Evolutionary conservation across 495 filamentous ascomycete genomes (phyloP), one percentile per base, ranked within the genome.

Genomic region (Aspergillus cristatus): DNA sequence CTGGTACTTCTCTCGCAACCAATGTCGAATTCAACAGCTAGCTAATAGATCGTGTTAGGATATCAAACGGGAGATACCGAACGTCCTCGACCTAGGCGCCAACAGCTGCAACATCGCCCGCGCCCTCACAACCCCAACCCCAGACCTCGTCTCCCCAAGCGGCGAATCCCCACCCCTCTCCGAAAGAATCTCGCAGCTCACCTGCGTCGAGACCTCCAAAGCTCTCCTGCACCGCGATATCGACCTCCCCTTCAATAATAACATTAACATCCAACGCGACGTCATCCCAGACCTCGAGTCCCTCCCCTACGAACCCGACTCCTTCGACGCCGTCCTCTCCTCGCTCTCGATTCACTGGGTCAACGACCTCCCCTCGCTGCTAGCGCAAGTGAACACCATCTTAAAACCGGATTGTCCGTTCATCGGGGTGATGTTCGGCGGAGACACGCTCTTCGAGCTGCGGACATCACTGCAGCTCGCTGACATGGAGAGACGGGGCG

Each of bases 331-430:
- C 24, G 84, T 95, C 2, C 66, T 99, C 18, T 86, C 80, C 49
- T 89, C 82, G 30, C 66, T 94, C 42, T 86, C 79, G 22, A 74
- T 99, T 55, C 93, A 99, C 62, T 99, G 93, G 93, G 81, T 95
- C 62, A 99, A 99, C 60, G 84, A 99, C 55, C 74, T 99, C 6
- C 91, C 93, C 0, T 81, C 78, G 3, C 64, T 90, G 3, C 74
- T 99, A 1, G 60, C 74, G 24, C 84, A 94, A 54, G 73, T 94
- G 45, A 86, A 91, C 63, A 68, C 66, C 29, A 69, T 89, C 25
- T 75, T 99, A 12, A 90, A 90, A 60, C 88, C 91, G 0, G 93
- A 99, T 54, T 70, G 75, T 29, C 89, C 93, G 11, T 94, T 99
- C 55, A 77, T 99, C 25, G 91, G 81, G 10, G 91, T 87, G 35